Evolutionary conservation across 2,329 filamentous ascomycete genomes (phyloP).

Genomic region (Arthroderma uncinatum): DNA sequence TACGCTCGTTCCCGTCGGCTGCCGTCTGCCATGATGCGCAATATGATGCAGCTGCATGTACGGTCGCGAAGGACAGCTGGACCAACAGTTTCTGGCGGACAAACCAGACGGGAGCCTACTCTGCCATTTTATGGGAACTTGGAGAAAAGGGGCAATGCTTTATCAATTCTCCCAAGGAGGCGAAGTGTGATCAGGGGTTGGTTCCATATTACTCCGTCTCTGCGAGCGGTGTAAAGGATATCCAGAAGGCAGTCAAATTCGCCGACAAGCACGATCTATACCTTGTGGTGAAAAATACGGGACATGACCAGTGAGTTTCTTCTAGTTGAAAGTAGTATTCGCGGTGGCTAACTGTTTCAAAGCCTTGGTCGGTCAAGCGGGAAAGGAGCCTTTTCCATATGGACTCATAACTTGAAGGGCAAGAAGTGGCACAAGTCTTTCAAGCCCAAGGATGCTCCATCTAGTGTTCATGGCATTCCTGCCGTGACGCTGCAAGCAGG

Average conservation of each 20-base stretch:
- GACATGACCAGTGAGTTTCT: slow-evolving; percentile 20
- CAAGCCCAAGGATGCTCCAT: slow-evolving; percentile 16
- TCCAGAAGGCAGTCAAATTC: slow-evolving; percentile 20
- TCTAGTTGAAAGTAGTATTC: not conserved
- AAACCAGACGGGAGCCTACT: slow-evolving; percentile 20
- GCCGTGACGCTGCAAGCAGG: slow-evolving; percentile 22
- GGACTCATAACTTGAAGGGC: slow-evolving; percentile 23
- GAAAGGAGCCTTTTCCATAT: slow-evolving; percentile 19
- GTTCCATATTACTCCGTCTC: slow-evolving; percentile 20
- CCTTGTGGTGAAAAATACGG: slow-evolving; percentile 23
- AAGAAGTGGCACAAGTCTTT: slow-evolving; percentile 19
- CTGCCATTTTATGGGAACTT: slow-evolving; percentile 23
- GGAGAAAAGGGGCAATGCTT: slow-evolving; percentile 22
- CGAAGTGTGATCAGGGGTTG: slow-evolving; percentile 18
- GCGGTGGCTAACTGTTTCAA: not conserved
- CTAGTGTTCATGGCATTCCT: slow-evolving; percentile 12
- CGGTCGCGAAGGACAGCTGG: slow-evolving; percentile 15
- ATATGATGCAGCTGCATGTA: slow-evolving; percentile 13
- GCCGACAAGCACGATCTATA: slow-evolving; percentile 19
- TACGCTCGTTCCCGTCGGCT: slow-evolving; percentile 13
- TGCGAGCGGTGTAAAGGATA: slow-evolving; percentile 13
- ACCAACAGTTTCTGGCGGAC: slow-evolving; percentile 16
- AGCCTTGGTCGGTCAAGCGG: slow-evolving; percentile 22
- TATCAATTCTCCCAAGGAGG: slow-evolving; percentile 17
- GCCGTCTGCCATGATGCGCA: slow-evolving; percentile 14